Conservation (phyloP, 345 rosid species). For the Cardamine chenopodiifolia region DNA sequence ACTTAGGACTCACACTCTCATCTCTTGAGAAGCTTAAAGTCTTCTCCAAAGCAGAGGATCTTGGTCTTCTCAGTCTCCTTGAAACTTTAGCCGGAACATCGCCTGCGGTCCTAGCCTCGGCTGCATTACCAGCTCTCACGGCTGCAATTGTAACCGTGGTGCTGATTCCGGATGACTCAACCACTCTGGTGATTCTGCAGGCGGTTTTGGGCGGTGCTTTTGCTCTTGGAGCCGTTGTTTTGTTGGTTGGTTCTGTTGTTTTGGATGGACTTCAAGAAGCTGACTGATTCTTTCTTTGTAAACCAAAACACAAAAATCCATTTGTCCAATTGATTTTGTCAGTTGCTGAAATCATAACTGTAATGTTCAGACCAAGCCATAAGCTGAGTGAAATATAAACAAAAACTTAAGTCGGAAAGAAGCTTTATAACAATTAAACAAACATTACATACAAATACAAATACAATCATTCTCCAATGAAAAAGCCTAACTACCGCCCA, state of each 20-base stretch:
- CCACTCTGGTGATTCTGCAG: constrained; percentile 64
- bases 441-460: constrained; percentile 41
- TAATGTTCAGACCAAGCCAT: constrained; percentile 12
- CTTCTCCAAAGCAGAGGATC: constrained; percentile 89
- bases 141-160: constrained; percentile 75
- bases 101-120: constrained; percentile 76
- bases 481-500: constrained; percentile 25
- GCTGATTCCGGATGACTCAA: constrained; percentile 81
- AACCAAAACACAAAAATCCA: not conserved
- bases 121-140: constrained; percentile 65
- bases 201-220: constrained; percentile 71
- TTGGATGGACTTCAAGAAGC: constrained; percentile 87
- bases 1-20: constrained; percentile 71
- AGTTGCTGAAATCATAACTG: constrained; percentile 11
- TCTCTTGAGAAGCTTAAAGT: constrained; percentile 84
- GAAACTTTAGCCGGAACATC: constrained; percentile 64
- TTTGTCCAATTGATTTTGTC: constrained; percentile 8
- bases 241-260: constrained; percentile 76
- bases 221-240: constrained; percentile 66
- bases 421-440: constrained; percentile 35
- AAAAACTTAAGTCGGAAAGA: constrained; percentile 1
- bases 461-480: constrained; percentile 23
- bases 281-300: constrained; percentile 51
- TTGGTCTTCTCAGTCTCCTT: constrained; percentile 79
- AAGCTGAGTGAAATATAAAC: not conserved